Evolutionary conservation across 2,329 filamentous ascomycete species (phyloP), one percentile per base, ranked within the genome.

Genomic region (Epichloe sylvatica): DNA sequence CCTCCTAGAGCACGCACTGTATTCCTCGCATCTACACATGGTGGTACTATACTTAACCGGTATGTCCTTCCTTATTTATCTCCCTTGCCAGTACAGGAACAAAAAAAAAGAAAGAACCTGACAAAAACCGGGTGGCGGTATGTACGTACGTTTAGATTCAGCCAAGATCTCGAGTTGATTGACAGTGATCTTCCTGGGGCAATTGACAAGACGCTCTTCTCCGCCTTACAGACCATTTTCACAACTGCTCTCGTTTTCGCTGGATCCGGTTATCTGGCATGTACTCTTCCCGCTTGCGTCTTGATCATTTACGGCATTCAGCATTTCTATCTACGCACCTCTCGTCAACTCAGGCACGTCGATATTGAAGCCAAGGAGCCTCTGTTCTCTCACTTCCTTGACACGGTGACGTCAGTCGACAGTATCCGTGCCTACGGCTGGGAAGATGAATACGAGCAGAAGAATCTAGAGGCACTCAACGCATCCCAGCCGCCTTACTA

Each of bases 371-470:
- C 54, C 45, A 59, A 59, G n/a, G 58, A 58, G 1, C 60, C 59
- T 0, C 45, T 62, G 9, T 61, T 55, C 33, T 54, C 63, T 0
- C 54, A 56, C 3, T 60, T 62, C 2, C 52, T 59, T 13, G 59
- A 62, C n/a, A 55, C 56, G 0, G 42, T 58, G 0, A 51, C 50
- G 13, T 57, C 58, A 1, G 36, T 58, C 1, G 46, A 53, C 0
- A 61, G 52, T 11, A 62, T 69, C 12, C 62, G 67, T 1, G 66
- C 67, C 0, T 62, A 67, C 13, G 56, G 59, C 21, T 62, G 58
- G 59, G 33, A 51, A 25, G 21, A 13, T 0, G 40, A 51, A 1
- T 60, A 56, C 30, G 49, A 49, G 5, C 40, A 53, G 13, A 52
- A 52, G 5, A 51, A 54, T 25, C 36, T 30, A 30, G 44, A 35